Base-by-base conservation (phyloP, 192 early-diverging fungal species). In the Rhizoclosmatium sp. region DNA sequence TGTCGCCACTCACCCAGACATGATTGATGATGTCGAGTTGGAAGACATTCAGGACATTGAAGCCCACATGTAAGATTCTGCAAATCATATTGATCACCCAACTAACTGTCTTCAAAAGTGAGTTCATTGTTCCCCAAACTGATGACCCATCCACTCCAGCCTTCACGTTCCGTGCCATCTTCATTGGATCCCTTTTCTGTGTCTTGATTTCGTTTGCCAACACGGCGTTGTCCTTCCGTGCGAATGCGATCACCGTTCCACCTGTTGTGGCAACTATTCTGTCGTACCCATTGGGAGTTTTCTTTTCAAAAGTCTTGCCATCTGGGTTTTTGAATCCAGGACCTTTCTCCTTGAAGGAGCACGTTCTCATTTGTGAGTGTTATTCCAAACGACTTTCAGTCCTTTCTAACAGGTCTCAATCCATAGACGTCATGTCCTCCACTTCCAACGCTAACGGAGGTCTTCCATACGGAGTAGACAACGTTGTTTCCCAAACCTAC, bases 181-280 rank as follows among this genome's bases (percentile, higher is more conserved):
- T 75, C 3, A 46, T 82, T 67, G 81, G 79, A 1, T 5, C 21
- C 69, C 16, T 82, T 16, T 82, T 45, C 19, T 64, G 73, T 2
- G 12, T 77, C 23, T 19, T 58, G 2, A 41, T 82, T 10, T 21
- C 68, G 31, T 58, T 78, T 41, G 54, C 65, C 21, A 82, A 82
- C 62, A 80, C 81, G 9, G 10, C 76, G 0, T 70, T 75, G 19
- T 71, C 80, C 2, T 84, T 84, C 79, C 76, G 82, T 54, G 92
- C 93, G 39, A 84, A 84, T 76, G 48, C 72, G 19, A 79, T 92
- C 56, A 84, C 87, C 0, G 88, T 93, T 47, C 87, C 86, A 42
- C 88, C 92, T 19, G 89, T 90, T 81, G 87, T 96, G 41, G 94
- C 92, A 2, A 88, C 92, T 71, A 76, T 96, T 79, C 84, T 94